Base-by-base conservation (phyloP, 805 yeast genomes). In the Spencermartinsiella europaea region DNA sequence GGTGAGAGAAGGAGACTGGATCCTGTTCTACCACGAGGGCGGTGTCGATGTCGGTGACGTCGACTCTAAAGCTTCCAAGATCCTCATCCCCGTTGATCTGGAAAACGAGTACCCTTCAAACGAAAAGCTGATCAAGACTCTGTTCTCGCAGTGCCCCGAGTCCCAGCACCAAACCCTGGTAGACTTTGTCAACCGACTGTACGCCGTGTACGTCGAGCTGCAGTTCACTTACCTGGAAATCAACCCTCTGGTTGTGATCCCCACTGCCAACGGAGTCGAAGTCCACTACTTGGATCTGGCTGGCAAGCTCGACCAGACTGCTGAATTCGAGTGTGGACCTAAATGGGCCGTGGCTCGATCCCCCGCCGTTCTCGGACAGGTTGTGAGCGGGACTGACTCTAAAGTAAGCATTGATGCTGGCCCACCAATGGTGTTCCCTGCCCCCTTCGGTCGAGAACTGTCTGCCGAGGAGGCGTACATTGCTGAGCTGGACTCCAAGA, bases 41-140 rank as follows among this genome's bases (percentile, higher is more conserved):
- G 75, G 75, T 53, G 75, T 70, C 36, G 75, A 70, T 45, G 75
- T 70, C 22, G 75, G 75, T 25, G 75, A 70, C 45, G 75, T 70
- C 33, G 75, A 70, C 49, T 63, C 75, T 50, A 70, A 70, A 65
- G 75, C 75, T 34, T 56, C 70, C 22, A 67, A 67, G 63, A 51
- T 70, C 35, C 55, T 69, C 51, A 66, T 70, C 45, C 73, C 75
- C 17, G 72, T 70, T 34, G 74, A 71, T 53, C 60, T 71, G 40
- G 62, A 61, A 48, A 55, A 55, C 42, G 62, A 59, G 46, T 70
- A 70, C 59, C 75, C 75, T 28, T 53, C 68, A 46, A 64, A 71
- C 50, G 71, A 53, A 25, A 58, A 56, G 17, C 59, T 70, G 40
- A 55, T 57, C 47, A 47, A 51, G 45, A 49, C 60, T 21, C 66